A percentile compares a stretch with the other conserved stretches of the same genome.
phyloP scores from a whole-genome alignment of 2,329 filamentous ascomycete genomes.

The Diaporthe australafricana region DNA sequence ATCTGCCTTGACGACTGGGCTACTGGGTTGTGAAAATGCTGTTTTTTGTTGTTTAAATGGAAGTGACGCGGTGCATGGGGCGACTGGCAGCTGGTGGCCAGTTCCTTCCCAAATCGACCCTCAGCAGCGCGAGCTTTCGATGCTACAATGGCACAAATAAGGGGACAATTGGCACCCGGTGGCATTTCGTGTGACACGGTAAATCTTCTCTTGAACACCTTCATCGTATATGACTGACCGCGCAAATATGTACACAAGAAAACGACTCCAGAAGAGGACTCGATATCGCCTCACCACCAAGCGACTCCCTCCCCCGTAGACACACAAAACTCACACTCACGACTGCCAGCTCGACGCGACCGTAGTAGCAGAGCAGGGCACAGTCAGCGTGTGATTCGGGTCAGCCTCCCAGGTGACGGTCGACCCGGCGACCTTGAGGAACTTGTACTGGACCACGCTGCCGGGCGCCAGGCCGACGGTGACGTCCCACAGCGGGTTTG shows the following conservation, averaged over 20 bases:
- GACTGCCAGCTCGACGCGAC: conserved; percentile 48
- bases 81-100: neutral
- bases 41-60: neutral
- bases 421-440: conserved; percentile 59
- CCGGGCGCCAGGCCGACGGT: conserved; percentile 60
- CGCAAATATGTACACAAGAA: neutral
- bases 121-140: neutral
- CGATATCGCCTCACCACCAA: neutral
- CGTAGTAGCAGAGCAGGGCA: conserved; percentile 40
- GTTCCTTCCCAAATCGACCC: neutral
- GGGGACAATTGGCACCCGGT: neutral
- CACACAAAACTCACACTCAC: neutral
- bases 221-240: neutral
- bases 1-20: neutral
- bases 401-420: conserved; percentile 66
- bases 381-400: conserved; percentile 46
- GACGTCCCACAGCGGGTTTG: conserved; percentile 62
- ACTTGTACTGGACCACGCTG: conserved; percentile 64
- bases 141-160: neutral
- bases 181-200: neutral
- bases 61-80: too few species aligned
- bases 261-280: neutral
- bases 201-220: neutral
- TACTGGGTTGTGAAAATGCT: neutral
- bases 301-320: too few species aligned